Base-by-base conservation (phyloP, 2,329 filamentous ascomycete genomes). In the Colletotrichum scovillei region DNA sequence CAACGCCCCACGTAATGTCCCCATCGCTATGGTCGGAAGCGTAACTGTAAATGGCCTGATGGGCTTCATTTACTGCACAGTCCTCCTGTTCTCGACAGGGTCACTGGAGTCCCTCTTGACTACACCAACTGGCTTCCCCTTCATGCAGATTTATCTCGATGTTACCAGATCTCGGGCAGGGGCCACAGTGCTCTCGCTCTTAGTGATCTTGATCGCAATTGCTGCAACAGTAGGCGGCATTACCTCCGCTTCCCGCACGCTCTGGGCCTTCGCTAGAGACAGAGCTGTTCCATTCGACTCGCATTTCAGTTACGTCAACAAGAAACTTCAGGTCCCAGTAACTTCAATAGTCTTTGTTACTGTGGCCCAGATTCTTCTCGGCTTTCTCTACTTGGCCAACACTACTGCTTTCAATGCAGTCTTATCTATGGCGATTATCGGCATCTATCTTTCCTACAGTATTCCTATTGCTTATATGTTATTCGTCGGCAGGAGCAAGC, bases 71-170 rank as follows among this genome's bases (percentile, higher is more conserved):
- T 87, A 83, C 69, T 79, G 78, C 28, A 79, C 86, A 60, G 77
- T 86, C 19, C 77, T 88, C 0, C 78, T 87, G 1, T 88, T 83
- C 76, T 84, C 81, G 0, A 80, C 85, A 0, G 84, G 84, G 0
- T 76, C 81, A 22, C 78, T 87, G 0, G 76, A 84, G 0, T 75
- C 77, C 0, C 76, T 87, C 0, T 78, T 86, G 2, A 63, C 78
- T 0, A 84, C 84, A 0, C 79, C 81, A 0, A 85, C 82, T 0
- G 85, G 85, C 0, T 85, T 84, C n/a, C 83, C 83, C 0, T 84
- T 84, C 59, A 84, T 85, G 76, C 82, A 85, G 35, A 81, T 85
- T 5, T 84, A 80, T 49, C 76, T 79, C 4, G 77, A 82, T 9
- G 77, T 72, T 0, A 82, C 81, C 0, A 67, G 76, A 7, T 80